These are phyloP conservation scores for Lasiosphaeria miniovina DNA, from an alignment of 495 filamentous ascomycete species.

Conservation along the genomic window DNA sequence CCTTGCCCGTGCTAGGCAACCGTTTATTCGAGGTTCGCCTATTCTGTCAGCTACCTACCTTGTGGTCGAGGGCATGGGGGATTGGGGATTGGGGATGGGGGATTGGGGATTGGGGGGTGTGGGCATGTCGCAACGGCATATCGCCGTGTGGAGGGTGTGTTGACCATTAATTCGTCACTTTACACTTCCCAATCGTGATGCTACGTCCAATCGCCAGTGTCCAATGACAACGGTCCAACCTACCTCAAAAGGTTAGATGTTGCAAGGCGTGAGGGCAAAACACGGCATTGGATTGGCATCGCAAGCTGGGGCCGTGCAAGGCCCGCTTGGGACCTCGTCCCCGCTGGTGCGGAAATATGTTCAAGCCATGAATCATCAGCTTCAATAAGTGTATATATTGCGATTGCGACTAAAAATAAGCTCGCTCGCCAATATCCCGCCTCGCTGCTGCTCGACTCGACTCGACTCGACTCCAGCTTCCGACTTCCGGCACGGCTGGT, in stretches of 20 bases:
- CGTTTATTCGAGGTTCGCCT: no score
- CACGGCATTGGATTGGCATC: slow-evolving; percentile 1
- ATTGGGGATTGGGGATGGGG: no score
- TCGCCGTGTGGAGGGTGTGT: no score
- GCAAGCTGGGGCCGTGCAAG: background rate
- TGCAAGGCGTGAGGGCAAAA: background rate
- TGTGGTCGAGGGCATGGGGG: no score
- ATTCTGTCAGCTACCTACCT: no score
- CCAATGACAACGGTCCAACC: no score
- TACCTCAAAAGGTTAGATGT: background rate
- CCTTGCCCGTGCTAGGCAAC: no score
- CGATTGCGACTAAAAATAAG: slow-evolving; percentile 22
- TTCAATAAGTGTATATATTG: slow-evolving; percentile 16
- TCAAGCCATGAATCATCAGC: slow-evolving; percentile 5
- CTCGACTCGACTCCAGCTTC: slow-evolving; percentile 4
- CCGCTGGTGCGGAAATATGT: slow-evolving; percentile 21
- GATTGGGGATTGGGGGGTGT: no score
- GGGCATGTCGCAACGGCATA: no score
- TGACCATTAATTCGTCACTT: no score
- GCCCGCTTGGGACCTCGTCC: slow-evolving; percentile 14
- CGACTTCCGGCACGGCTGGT: slow-evolving; percentile 18
- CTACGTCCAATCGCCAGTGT: no score
- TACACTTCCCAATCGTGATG: no score
- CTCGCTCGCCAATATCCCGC: background rate
- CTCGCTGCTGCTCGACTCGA: background rate